Base-by-base conservation (phyloP, 257 asterid genomes). In the Haberlea rhodopensis region DNA sequence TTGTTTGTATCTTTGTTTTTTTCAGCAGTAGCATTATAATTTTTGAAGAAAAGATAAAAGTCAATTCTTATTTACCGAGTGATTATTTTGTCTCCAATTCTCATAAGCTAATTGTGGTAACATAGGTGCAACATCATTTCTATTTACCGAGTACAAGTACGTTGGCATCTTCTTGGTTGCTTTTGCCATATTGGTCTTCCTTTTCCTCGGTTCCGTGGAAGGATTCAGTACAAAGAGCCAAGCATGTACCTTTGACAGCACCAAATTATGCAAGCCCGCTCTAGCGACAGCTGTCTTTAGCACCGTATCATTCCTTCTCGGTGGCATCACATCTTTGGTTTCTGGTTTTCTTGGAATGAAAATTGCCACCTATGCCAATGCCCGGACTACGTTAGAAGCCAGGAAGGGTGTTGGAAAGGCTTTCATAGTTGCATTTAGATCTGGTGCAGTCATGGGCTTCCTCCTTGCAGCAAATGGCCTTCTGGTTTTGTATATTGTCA, bases 291-390 rank as follows among this genome's bases (percentile, higher is more conserved):
- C 96, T 49, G 72, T 57, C 70, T 88, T 88, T 46, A 88, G 95
- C 64, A 85, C 95, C 2, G 8, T 86, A 37, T 69, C 96, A 29
- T 88, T 88, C 74, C 28, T 88, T 72, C 91, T 88, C 63, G 96
- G 96, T 51, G 90, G 86, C 48, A 63, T 89, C 27, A 89, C 96
- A 60, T 89, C 96, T 52, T 91, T 86, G 61, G 74, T 86, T 46
- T 89, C 96, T 1, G 96, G 96, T 37, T 89, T 86, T 71, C 95
- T 89, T 58, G 96, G 96, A 67, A 89, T 89, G 95, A 89, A 89
- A 68, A 89, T 89, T 48, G 96, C 96, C 11, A 89, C 96, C 15
- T 89, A 82, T 71, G 96, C 96, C 6, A 89, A 89, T 74, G 96
- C 96, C 13, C 78, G 96, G 51, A 89, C 96, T 18, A 89, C 96